Percentiles rank a stretch among this genome's conserved stretches.
phyloP scores from a whole-genome alignment of 306 rosid genomes.

The Cicer pinnatifidum region DNA sequence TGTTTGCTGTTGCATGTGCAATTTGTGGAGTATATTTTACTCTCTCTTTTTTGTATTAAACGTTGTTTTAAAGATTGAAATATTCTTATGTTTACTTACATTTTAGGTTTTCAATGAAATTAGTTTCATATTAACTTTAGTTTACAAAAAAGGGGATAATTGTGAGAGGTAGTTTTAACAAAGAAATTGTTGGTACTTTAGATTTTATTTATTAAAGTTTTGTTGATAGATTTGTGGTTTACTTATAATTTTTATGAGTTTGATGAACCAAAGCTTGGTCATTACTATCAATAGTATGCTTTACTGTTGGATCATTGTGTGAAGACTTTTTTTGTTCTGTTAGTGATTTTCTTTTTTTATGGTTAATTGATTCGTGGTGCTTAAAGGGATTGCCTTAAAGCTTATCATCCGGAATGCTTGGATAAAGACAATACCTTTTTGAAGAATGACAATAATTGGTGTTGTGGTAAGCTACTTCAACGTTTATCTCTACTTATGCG shows the following conservation, averaged over 20 bases:
- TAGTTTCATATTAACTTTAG: too few species aligned
- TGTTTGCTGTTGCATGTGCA: too few species aligned
- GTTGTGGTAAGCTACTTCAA: constrained; percentile 67
- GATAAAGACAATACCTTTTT: constrained; percentile 55
- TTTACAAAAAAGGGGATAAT: background rate
- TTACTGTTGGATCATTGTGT: constrained; percentile 21
- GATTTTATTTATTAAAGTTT: background rate
- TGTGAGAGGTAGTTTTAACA: background rate
- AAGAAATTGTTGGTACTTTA: constrained; percentile 33
- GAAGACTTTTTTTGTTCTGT: background rate
- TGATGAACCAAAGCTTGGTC: background rate
- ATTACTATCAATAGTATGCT: constrained; percentile 13
- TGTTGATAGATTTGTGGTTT: background rate
- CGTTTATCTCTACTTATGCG: constrained; percentile 29
- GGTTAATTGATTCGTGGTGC: constrained; percentile 39
- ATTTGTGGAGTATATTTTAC: too few species aligned
- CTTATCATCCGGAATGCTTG: constrained; percentile 66
- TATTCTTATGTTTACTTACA: background rate
- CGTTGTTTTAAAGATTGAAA: background rate
- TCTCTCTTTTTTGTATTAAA: background rate
- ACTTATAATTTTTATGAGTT: constrained; percentile 10
- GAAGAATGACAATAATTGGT: constrained; percentile 47
- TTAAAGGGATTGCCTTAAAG: constrained; percentile 74
- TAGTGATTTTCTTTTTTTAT: constrained; percentile 33
- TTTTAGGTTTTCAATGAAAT: background rate